Base-by-base conservation (phyloP, 495 filamentous ascomycete species). In the Xylaria curta region DNA sequence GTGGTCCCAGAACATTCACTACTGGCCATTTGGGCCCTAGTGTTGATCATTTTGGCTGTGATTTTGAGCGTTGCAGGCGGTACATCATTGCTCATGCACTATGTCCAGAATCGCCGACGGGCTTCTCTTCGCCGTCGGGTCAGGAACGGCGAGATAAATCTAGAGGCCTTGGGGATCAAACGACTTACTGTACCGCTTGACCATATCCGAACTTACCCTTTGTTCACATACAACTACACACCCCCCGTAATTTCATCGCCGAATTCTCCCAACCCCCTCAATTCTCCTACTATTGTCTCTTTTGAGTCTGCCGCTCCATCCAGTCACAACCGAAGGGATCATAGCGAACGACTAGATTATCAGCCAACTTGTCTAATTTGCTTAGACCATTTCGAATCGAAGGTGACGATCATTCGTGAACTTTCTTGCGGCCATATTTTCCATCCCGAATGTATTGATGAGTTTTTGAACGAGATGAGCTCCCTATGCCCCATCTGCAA, bases 401-500 rank as follows among this genome's bases (percentile, higher is more conserved):
- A 86, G 10, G 76, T 78, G 19, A 91, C 94, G 0, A 86, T 87
- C 28, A 92, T 97, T 70, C 91, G 94, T 47, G 93, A 97, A 79
- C 84, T 98, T 4, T 90, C 92, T 0, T 98, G 95, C 73, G 88
- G 91, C 0, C 95, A 98, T 77, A 94, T 97, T 68, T 98, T 94
- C 81, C 94, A 98, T 68, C 90, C 93, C 3, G 90, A 90, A 53
- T 98, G 95, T 78, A 93, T 98, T 74, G 94, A 98, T 77, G 83
- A 87, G 13, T 95, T 94, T 73, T 83, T 98, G 53, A 82, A 83
- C 60, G 82, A 87, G 49, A 88, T 87, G 75, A 94, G 91, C 77
- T 92, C 90, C 51, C 85, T 97, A 15, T 98, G 95, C 75, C 95
- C 95, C 1, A 80, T 97, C 64, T 98, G 95, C 84, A 97, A 97